These are phyloP conservation scores for Malus sylvestris DNA, from an alignment of 306 rosid genomes.

Conservation along the genomic window DNA sequence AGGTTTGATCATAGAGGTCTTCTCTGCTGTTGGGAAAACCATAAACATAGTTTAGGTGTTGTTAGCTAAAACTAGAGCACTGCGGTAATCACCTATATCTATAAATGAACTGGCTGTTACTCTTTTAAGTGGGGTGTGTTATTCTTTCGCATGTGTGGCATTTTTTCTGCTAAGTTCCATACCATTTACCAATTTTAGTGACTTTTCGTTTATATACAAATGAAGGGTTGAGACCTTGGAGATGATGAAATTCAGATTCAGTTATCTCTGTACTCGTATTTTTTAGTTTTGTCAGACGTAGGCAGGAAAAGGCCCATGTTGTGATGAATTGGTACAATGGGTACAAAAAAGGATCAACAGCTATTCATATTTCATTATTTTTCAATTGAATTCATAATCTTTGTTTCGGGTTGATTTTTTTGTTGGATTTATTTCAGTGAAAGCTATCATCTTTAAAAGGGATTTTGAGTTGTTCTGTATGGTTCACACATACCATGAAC, in stretches of 20 bases:
- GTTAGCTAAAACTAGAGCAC: not conserved
- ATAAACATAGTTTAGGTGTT: not conserved
- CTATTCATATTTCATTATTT: not conserved
- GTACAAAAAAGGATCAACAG: not conserved
- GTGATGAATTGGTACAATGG: not conserved
- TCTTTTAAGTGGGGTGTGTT: not conserved
- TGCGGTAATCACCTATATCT: not conserved
- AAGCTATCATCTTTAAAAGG: not conserved
- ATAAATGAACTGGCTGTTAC: not conserved
- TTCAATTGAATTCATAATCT: not conserved
- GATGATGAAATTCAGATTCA: not conserved
- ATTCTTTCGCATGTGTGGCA: not conserved
- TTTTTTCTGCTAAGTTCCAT: not conserved
- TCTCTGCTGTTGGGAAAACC: not conserved
- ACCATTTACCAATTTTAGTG: not conserved
- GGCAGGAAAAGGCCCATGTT: not conserved
- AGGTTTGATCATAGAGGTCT: not conserved
- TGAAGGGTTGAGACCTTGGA: not conserved
- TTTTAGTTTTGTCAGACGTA: not conserved
- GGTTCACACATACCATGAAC: not conserved
- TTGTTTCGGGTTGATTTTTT: not conserved
- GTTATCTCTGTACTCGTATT: not conserved
- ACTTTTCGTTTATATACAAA: too few relatives aligned
- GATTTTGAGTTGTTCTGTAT: not conserved
- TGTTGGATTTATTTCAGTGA: not conserved